phyloP scores from a whole-genome alignment of 768 basidiomycete species.

The Termitomyces sp. region DNA sequence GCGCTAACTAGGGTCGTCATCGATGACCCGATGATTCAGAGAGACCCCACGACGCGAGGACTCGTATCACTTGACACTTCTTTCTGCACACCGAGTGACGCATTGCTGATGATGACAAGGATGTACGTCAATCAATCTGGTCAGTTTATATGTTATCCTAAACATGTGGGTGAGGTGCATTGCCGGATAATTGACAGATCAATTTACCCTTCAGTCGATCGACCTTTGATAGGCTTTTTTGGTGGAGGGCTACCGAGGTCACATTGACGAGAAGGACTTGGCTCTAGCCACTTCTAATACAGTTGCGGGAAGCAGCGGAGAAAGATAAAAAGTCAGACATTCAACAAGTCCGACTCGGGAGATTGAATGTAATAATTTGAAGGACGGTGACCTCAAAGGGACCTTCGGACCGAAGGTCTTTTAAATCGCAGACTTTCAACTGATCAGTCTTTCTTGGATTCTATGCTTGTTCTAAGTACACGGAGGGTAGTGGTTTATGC shows the following conservation, averaged over 20 bases:
- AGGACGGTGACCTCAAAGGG: slow-evolving; percentile 1
- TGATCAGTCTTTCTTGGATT: not conserved
- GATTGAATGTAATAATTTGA: not conserved
- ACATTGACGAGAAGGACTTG: too few relatives aligned
- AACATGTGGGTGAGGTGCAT: not conserved
- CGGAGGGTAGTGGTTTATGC: not conserved
- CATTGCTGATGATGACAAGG: not conserved
- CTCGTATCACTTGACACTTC: not conserved
- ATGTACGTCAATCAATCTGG: not conserved
- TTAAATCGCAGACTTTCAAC: not conserved
- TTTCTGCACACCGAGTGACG: not conserved
- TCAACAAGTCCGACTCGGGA: slow-evolving; percentile 3
- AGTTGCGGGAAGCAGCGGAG: not conserved
- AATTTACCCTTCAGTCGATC: not conserved
- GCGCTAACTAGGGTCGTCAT: not conserved
- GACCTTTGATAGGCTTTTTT: too few relatives aligned
- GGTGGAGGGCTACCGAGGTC: not conserved
- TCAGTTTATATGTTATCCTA: not conserved
- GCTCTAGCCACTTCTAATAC: not conserved
- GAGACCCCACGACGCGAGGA: not conserved
- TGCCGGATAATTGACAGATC: not conserved
- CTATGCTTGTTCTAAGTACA: not conserved
- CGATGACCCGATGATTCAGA: not conserved
- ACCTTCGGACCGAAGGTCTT: not conserved
- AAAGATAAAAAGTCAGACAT: not conserved